A percentile compares a stretch with the other conserved stretches of the same genome.
Conservation (phyloP, 305 asterid genomes). For the Ajuga reptans region DNA sequence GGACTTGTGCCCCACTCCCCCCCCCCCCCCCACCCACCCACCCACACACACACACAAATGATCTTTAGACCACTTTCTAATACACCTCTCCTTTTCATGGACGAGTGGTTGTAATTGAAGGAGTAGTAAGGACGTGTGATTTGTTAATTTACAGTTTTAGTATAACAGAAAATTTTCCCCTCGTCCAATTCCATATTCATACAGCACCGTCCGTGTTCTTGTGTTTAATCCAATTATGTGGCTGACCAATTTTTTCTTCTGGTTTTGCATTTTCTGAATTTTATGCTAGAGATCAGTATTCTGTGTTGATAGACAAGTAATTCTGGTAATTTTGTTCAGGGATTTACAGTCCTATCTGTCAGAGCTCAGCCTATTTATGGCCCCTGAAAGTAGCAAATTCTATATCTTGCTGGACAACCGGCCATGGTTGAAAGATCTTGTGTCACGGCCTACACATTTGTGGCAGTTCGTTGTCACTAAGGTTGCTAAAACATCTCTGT, state of each 20-base stretch:
- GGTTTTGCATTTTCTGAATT: neutral
- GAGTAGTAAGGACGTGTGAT: neutral
- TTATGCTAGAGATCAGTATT: neutral
- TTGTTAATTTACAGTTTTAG: neutral
- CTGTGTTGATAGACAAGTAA: neutral
- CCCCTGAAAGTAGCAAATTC: constrained; percentile 65
- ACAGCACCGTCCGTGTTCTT: neutral
- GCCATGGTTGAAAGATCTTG: constrained; percentile 88
- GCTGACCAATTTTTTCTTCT: neutral
- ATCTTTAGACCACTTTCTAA: neutral
- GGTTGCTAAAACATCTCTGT: constrained; percentile 40
- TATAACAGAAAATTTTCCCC: neutral
- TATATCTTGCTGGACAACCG: constrained; percentile 83
- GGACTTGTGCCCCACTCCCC: too few relatives aligned
- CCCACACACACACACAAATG: neutral
- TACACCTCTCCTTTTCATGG: neutral
- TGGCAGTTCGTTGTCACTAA: constrained; percentile 98
- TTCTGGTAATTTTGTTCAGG: constrained; percentile 37
- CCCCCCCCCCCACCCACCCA: neutral
- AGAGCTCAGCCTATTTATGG: constrained; percentile 69
- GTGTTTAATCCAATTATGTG: too few relatives aligned
- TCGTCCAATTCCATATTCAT: neutral
- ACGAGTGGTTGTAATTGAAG: neutral
- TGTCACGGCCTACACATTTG: constrained; percentile 67
- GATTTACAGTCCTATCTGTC: constrained; percentile 95